Conservation (phyloP, 2,329 filamentous ascomycete species). For the Blastomyces percursus region DNA sequence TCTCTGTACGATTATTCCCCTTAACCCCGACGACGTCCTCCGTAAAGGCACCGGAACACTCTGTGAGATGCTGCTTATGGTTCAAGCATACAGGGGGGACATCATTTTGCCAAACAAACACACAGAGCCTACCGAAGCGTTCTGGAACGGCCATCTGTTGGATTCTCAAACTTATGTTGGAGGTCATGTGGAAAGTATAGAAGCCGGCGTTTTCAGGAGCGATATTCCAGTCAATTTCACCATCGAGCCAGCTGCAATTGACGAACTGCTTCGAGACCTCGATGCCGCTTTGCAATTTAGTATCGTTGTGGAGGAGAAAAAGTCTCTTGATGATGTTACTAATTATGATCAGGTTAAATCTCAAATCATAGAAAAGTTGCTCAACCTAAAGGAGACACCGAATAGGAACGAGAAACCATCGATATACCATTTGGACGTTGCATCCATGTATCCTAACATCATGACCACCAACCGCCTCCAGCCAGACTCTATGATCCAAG, state of each 20-base stretch:
- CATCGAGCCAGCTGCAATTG: slow-evolving; percentile 77
- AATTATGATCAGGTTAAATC: slow-evolving; percentile 78
- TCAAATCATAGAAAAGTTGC: slow-evolving; percentile 63
- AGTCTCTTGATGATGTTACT: slow-evolving; percentile 63
- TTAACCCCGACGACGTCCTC: slow-evolving; percentile 83
- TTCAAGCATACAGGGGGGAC: slow-evolving; percentile 83
- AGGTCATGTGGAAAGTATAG: slow-evolving; percentile 97
- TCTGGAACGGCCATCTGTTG: slow-evolving; percentile 91
- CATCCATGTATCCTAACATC: slow-evolving; percentile 99
- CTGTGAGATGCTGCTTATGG: slow-evolving; percentile 99
- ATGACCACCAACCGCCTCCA: slow-evolving; percentile 99
- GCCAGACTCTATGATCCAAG: slow-evolving; percentile 97
- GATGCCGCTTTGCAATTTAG: slow-evolving; percentile 85
- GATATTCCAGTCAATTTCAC: slow-evolving; percentile 93
- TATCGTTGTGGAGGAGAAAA: slow-evolving; percentile 73
- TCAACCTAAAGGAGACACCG: slow-evolving; percentile 66
- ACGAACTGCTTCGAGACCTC: slow-evolving; percentile 75
- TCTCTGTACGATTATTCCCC: slow-evolving; percentile 86
- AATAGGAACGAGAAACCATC: slow-evolving; percentile 75
- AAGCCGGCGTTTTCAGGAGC: slow-evolving; percentile 89
- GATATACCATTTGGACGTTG: slow-evolving; percentile 97
- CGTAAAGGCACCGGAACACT: slow-evolving; percentile 94
- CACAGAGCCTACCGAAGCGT: slow-evolving; percentile 76
- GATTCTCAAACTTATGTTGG: slow-evolving; percentile 98
- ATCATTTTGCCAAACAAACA: slow-evolving; percentile 97